Conservation (phyloP, 2,329 filamentous ascomycete genomes). For the Alternaria hordeiaustralica region DNA sequence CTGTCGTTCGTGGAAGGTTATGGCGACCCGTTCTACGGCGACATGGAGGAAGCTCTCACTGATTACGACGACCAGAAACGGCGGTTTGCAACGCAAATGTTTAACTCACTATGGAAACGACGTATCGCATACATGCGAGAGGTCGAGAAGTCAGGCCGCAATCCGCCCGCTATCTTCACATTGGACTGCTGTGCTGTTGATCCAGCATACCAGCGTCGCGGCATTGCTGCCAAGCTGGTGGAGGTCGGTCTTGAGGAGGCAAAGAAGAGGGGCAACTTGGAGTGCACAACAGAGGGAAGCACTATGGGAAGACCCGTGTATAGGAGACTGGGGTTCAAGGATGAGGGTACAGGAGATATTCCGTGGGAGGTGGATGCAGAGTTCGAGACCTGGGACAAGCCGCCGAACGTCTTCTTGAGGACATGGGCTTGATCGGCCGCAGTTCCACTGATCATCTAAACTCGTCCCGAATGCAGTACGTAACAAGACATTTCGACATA, state of each 20-base stretch:
- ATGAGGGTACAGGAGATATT: conserved; percentile 39
- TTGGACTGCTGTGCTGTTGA: conserved; percentile 57
- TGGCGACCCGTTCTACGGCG: conserved; percentile 50
- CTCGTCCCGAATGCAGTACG: neutral
- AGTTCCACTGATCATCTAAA: neutral
- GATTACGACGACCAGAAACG: conserved; percentile 54
- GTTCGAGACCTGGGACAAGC: conserved; percentile 39
- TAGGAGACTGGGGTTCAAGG: conserved; percentile 40
- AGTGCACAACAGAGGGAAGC: conserved; percentile 47
- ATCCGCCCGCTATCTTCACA: conserved; percentile 56
- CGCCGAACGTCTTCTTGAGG: conserved; percentile 45
- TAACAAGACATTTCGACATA: neutral
- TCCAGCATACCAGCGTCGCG: conserved; percentile 59
- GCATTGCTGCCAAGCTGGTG: conserved; percentile 45
- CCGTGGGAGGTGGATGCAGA: conserved; percentile 43
- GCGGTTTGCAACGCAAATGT: conserved; percentile 56
- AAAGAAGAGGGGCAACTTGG: conserved; percentile 40
- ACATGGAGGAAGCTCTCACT: conserved; percentile 25
- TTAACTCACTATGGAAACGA: conserved; percentile 53
- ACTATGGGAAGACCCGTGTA: conserved; percentile 46
- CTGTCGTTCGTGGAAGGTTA: conserved; percentile 57
- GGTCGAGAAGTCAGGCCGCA: conserved; percentile 25
- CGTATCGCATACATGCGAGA: conserved; percentile 46
- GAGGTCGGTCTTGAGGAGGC: conserved; percentile 45
- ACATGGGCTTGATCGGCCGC: conserved; percentile 29